Evolutionary conservation across 208 protist species (phyloP).

Genomic region (Leishmania guyanensis): DNA sequence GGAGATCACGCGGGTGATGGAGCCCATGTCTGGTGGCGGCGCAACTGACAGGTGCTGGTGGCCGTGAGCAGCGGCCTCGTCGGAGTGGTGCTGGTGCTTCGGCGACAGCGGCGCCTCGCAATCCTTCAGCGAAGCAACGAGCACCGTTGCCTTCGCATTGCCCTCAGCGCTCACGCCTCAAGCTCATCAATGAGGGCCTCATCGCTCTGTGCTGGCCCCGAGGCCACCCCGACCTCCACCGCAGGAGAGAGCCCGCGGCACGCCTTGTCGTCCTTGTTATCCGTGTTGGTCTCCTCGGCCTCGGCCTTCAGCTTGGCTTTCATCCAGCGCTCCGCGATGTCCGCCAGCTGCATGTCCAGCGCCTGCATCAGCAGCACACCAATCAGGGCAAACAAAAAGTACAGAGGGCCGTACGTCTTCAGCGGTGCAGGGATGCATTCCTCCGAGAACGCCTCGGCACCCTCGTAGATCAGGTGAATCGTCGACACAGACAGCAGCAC

Average conservation of each 20-base stretch:
- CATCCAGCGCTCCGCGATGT: slow-evolving; percentile 44
- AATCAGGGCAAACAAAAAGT: slow-evolving; percentile 61
- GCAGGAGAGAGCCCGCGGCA: background rate
- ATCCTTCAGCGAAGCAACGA: background rate
- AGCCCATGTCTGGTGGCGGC: slow-evolving; percentile 23
- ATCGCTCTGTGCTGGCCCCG: background rate
- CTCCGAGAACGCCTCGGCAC: slow-evolving; percentile 34
- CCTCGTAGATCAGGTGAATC: slow-evolving; percentile 66
- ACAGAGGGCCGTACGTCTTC: slow-evolving; percentile 42
- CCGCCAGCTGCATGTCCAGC: slow-evolving; percentile 50
- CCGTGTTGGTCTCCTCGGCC: background rate
- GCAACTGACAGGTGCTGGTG: slow-evolving; percentile 34
- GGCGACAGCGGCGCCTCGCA: background rate
- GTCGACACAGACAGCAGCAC: slow-evolving; percentile 60
- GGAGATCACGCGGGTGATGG: slow-evolving; percentile 34
- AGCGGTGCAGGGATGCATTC: slow-evolving; percentile 39
- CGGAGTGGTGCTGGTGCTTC: background rate
- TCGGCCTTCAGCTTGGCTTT: background rate
- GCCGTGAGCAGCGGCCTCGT: background rate
- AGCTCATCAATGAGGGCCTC: background rate
- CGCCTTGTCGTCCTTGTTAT: background rate
- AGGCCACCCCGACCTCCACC: background rate
- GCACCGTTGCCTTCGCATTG: background rate
- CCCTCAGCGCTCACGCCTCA: background rate
- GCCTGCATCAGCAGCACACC: slow-evolving; percentile 61